These are phyloP conservation scores for Ephemerocybe angulata DNA, from an alignment of 768 basidiomycete species.

Conservation along the genomic window DNA sequence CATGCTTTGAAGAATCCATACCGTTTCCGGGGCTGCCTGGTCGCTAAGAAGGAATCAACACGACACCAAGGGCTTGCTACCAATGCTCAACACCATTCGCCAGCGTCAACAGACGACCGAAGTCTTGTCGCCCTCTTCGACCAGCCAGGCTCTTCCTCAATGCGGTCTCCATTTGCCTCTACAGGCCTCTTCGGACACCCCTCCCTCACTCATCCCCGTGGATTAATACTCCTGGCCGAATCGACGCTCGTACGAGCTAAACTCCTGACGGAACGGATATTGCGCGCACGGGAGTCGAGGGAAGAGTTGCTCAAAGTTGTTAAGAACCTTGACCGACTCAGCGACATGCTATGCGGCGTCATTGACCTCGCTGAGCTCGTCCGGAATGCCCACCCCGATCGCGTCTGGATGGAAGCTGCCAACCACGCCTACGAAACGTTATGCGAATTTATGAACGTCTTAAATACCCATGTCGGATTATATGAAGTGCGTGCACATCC, in stretches of 20 bases:
- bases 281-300: slow-evolving; percentile 66
- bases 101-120: slow-evolving; percentile 62
- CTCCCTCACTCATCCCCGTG: slow-evolving; percentile 62
- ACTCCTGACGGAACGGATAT: slow-evolving; percentile 79
- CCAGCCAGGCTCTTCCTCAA: slow-evolving; percentile 42
- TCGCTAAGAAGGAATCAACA: slow-evolving; percentile 25
- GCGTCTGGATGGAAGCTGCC: slow-evolving; percentile 75
- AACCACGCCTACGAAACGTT: slow-evolving; percentile 87
- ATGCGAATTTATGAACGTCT: slow-evolving; percentile 95
- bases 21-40: slow-evolving; percentile 42
- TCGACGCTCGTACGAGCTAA: slow-evolving; percentile 79
- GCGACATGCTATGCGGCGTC: slow-evolving; percentile 92
- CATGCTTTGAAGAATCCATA: slow-evolving; percentile 30
- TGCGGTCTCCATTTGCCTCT: slow-evolving; percentile 41
- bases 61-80: slow-evolving; percentile 32
- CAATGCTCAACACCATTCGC: slow-evolving; percentile 42
- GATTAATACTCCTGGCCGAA: slow-evolving; percentile 69
- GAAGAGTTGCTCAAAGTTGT: slow-evolving; percentile 81
- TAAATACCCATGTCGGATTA: slow-evolving; percentile 90
- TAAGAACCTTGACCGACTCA: slow-evolving; percentile 94
- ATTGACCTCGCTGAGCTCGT: slow-evolving; percentile 95
- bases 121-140: slow-evolving; percentile 72
- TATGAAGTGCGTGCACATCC: slow-evolving; percentile 64
- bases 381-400: slow-evolving; percentile 89
- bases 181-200: slow-evolving; percentile 88